Evolutionary conservation across 768 basidiomycete genomes (phyloP), one percentile per base, ranked within the genome.

Genomic region (Podaxis sp.): DNA sequence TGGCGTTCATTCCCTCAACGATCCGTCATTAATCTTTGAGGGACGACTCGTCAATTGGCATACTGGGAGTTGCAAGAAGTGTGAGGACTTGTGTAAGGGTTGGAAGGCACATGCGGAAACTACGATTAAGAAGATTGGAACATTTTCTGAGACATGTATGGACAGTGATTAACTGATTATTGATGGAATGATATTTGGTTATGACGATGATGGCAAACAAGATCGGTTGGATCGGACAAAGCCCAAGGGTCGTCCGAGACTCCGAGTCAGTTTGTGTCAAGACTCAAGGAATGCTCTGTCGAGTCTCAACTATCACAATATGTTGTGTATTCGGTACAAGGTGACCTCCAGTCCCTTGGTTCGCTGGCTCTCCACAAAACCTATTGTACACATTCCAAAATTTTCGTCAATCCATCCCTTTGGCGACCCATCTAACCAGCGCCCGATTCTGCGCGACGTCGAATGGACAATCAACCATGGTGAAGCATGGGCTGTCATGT

Each of bases 401-500:
- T 74, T 52, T 24, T 67, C 85, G 6, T 77, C 85, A 56, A 74
- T 88, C 11, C 84, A 83, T 73, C 82, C 81, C 3, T 88, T 89
- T 65, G 88, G 87, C 0, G 82, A 85, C 56, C 74, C 84, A 2
- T 70, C 72, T 2, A 59, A 70, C 74, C 22, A 74, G 77, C 1
- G 68, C 68, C 3, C 85, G 86, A 13, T 77, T 87, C 56, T 90
- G 66, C 79, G 73, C 0, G 75, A 81, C 62, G 70, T 89, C 1
- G 70, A 79, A 13, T 90, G 89, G 89, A 83, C 78, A 5, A 78
- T 90, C 0, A 73, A 80, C 24, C 80, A 87, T 20, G 80, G 80
- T 28, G 84, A 93, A 69, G 85, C 80, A 15, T 94, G 93, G 93
- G 92, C 88, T 0, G 80, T 94, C 8, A 79, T 94, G 3, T 83